These are phyloP conservation scores for Bacidia gigantensis DNA, from an alignment of 495 filamentous ascomycete species.

Conservation along the genomic window DNA sequence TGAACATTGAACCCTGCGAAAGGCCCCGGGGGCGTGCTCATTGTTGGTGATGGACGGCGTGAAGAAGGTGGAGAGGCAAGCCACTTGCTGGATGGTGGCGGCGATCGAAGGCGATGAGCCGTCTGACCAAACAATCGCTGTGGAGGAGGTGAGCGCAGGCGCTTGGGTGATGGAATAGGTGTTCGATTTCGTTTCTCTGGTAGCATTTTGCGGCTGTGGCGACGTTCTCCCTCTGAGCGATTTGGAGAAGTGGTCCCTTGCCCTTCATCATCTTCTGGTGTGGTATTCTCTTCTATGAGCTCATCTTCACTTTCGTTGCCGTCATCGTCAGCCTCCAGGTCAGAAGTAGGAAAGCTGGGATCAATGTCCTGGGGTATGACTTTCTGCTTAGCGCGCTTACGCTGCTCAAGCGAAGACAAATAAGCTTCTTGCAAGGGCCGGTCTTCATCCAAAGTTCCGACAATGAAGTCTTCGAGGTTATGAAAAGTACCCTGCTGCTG, in stretches of 20 bases:
- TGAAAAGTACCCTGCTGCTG: not conserved
- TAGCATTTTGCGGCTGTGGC: conserved; percentile 16
- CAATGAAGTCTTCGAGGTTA: conserved; percentile 61
- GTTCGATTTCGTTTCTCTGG: conserved; percentile 2
- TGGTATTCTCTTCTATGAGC: conserved; percentile 42
- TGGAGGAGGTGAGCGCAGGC: conserved; percentile 45
- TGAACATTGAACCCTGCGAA: conserved; percentile 40
- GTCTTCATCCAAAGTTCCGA: conserved; percentile 92
- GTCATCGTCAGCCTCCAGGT: conserved; percentile 65
- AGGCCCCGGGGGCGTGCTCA: conserved; percentile 22
- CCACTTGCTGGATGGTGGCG: conserved; percentile 34
- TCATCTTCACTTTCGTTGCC: conserved; percentile 47
- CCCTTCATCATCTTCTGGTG: not conserved
- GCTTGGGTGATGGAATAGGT: conserved; percentile 31
- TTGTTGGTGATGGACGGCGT: conserved; percentile 35
- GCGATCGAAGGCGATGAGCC: conserved; percentile 56
- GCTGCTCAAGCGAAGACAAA: conserved; percentile 67
- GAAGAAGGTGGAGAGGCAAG: conserved; percentile 40
- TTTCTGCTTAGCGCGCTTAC: conserved; percentile 64
- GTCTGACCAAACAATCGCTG: conserved; percentile 53
- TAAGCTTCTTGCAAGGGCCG: conserved; percentile 87
- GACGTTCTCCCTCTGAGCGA: conserved; percentile 37
- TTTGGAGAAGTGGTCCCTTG: conserved; percentile 38
- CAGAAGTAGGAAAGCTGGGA: conserved; percentile 88
- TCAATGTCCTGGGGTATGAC: conserved; percentile 88